Evolutionary conservation across 495 filamentous ascomycete species (phyloP).

Genomic region (Lichina pygmaea): DNA sequence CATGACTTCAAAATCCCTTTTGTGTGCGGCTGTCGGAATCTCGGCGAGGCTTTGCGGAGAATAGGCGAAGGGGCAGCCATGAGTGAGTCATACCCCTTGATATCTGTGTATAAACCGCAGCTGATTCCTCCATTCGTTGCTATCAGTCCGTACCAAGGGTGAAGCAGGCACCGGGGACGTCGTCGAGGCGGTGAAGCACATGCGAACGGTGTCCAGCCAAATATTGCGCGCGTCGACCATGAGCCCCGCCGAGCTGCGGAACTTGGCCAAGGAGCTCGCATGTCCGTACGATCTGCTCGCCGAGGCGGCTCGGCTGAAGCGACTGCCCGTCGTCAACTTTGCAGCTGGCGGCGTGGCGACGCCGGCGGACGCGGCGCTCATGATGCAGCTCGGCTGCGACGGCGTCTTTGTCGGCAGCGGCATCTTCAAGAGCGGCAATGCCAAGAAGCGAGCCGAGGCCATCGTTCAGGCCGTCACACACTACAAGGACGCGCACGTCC

Average conservation of each 20-base stretch:
- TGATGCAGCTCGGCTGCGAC: constrained; percentile 98
- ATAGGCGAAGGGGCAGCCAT: constrained; percentile 91
- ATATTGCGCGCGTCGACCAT: constrained; percentile 49
- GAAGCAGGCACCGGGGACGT: constrained; percentile 97
- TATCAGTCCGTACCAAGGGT: constrained; percentile 63
- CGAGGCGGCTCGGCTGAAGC: constrained; percentile 61
- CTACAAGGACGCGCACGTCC: constrained; percentile 58
- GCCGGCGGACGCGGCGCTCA: constrained; percentile 85
- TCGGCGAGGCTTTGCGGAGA: constrained; percentile 77
- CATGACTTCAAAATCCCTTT: constrained; percentile 61
- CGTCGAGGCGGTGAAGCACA: constrained; percentile 88
- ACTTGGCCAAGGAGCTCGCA: constrained; percentile 57
- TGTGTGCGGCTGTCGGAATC: constrained; percentile 87
- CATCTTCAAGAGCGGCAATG: constrained; percentile 90
- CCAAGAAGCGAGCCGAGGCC: constrained; percentile 61
- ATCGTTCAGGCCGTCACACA: constrained; percentile 89
- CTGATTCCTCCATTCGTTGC: neutral
- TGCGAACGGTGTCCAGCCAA: constrained; percentile 66
- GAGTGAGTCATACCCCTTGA: constrained; percentile 15
- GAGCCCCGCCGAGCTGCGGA: constrained; percentile 38
- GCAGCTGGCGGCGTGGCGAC: constrained; percentile 93
- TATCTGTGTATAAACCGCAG: neutral
- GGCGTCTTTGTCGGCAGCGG: constrained; percentile 92
- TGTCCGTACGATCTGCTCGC: constrained; percentile 51
- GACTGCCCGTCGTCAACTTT: constrained; percentile 93